phyloP scores from a whole-genome alignment of 2,329 filamentous ascomycete species.

The Aspergillus latus region DNA sequence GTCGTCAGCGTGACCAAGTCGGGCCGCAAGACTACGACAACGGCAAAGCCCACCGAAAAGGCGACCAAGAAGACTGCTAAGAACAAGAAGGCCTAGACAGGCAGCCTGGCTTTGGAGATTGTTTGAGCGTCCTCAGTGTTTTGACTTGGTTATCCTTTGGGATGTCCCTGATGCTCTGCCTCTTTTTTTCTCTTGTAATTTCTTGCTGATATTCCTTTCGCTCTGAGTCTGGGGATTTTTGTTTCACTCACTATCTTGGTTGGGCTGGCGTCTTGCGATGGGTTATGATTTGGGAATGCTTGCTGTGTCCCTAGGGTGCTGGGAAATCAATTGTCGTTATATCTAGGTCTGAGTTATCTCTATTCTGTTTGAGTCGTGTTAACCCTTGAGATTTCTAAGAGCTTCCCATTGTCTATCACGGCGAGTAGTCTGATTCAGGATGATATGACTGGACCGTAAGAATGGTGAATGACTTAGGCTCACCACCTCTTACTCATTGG shows the following conservation, averaged over 20 bases:
- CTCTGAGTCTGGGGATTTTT: slow-evolving; percentile 25
- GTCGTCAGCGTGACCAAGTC: slow-evolving; percentile 80
- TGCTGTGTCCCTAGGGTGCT: slow-evolving; percentile 19
- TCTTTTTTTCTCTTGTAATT: slow-evolving; percentile 34
- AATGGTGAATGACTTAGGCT: too few relatives aligned
- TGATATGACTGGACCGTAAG: too few relatives aligned
- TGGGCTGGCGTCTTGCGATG: slow-evolving; percentile 40
- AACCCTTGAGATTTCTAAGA: not conserved
- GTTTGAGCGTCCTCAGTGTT: slow-evolving; percentile 21
- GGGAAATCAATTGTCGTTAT: slow-evolving; percentile 25
- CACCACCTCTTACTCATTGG: too few relatives aligned
- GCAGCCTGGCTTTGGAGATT: slow-evolving; percentile 6
- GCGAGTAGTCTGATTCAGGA: too few relatives aligned
- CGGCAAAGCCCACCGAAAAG: slow-evolving; percentile 47
- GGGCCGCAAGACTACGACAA: slow-evolving; percentile 74
- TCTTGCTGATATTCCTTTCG: slow-evolving; percentile 25
- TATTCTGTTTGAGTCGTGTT: not conserved
- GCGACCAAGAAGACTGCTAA: slow-evolving; percentile 50
- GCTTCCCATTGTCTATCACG: too few relatives aligned
- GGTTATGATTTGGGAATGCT: slow-evolving; percentile 33
- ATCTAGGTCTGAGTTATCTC: slow-evolving; percentile 1
- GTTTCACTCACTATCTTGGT: slow-evolving; percentile 27
- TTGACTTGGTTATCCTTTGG: slow-evolving; percentile 20
- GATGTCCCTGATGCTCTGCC: slow-evolving; percentile 24
- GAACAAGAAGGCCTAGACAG: slow-evolving; percentile 44